Evolutionary conservation across 352 stramenopile species (phyloP), one percentile per base, ranked within the genome.

Genomic region (Peronospora tabacina): DNA sequence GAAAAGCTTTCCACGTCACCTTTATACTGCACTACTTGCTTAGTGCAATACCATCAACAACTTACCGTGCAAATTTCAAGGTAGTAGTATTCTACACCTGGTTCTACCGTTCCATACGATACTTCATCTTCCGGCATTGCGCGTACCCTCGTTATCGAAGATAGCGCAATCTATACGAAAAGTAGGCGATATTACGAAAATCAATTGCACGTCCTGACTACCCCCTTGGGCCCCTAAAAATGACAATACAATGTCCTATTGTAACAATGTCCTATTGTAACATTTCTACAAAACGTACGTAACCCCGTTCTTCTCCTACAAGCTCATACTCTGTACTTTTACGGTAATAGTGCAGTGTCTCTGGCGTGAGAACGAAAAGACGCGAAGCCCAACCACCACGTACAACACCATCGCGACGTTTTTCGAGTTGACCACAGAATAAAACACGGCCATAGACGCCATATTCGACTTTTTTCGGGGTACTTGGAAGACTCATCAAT

Each of bases 261-360:
- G 36, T 22, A 12, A 7, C 13, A 4, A 22, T 26, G 2, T 26
- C 2, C 13, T 28, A 42, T 20, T 50, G 36, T 22, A 12, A 7
- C 13, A 4, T 34, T 28, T 15, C 16, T 44, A 44, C 22, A 35
- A n/a, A n/a, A 54, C 54, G 36, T 63, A 91, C 81, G 15, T 68
- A 70, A 15, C 79, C 81, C 24, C 81, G 78, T 58, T 92, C 81
- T 52, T 92, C 78, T 45, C 81, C 81, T 13, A 92, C 52, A 11
- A 92, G 62, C 49, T 92, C 81, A 12, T 74, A 63, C 24, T 92
- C 79, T 3, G 67, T 75, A 28, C 70, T 63, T 43, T 82, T 82
- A 41, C 81, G 81, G 63, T 87, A 92, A 58, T 92, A 92, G 50
- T 90, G 74, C 44, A 92, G 63, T 49, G 68, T 71, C 28, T 88